Evolutionary conservation across 2,329 filamentous ascomycete species (phyloP), one percentile per base, ranked within the genome.

Genomic region (Purpureocillium takamizusanense): DNA sequence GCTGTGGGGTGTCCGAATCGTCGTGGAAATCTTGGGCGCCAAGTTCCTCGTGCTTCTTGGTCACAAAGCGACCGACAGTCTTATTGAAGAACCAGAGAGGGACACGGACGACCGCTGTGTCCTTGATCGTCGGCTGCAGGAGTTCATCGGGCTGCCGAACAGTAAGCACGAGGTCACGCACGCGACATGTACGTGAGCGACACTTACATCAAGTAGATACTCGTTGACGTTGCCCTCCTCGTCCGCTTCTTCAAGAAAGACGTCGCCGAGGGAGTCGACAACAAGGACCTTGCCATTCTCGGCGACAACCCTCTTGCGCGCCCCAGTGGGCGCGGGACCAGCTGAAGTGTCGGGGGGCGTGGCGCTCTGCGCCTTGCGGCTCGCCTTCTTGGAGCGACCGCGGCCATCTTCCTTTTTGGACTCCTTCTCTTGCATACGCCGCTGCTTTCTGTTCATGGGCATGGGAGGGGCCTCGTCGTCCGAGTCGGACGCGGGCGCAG

Each of bases 281-380:
- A 98, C 82, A 29, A 98, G 69, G 1, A 94, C 73, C 69, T 97
- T 98, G 49, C 92, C 92, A 52, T 98, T 98, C 69, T 95, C 84
- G 3, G 89, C 90, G 18, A 89, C 78, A 13, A 97, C 86, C 28
- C 86, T 76, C 72, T 90, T 94, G 65, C 86, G 86, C 27, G 83
- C 72, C 15, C 89, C 88, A 29, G 80, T 75, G 2, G 86, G 78
- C 38, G 42, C 42, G 18, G 52, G 40, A 10, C 78, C 77, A 38
- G 70, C 61, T 45, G 74, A 69, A 0, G 75, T 74, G 50, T 78
- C 52, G 34, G 50, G 51, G 11, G 60, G n/a, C n/a, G n/a, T 55
- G 10, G 45, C 42, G 30, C 41, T 42, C 42, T 52, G 50, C 34
- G 60, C 57, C 65, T 60, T 60, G 49, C 59, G 59, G 8, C 17